Evolutionary conservation across 2,329 filamentous ascomycete species (phyloP).

Genomic region (Cordyceps cicadae): DNA sequence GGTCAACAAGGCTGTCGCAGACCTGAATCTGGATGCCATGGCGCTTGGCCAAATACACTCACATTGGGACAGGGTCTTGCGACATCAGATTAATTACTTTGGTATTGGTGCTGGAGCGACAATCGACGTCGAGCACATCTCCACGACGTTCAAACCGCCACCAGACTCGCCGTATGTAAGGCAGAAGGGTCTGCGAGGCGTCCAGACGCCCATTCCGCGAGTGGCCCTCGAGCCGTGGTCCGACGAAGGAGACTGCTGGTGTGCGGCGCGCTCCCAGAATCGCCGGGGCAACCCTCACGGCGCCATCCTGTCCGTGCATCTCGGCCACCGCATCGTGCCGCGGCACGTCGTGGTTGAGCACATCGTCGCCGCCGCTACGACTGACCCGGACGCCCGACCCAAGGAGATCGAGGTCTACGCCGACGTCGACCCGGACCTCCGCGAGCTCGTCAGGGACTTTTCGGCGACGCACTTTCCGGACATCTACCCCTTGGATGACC

Average conservation of each 20-base stretch:
- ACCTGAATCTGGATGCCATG: constrained; percentile 39
- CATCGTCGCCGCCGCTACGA: constrained; percentile 52
- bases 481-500: constrained; percentile 5
- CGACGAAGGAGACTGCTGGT: constrained; percentile 84
- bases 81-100: constrained; percentile 65
- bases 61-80: constrained; percentile 36
- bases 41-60: constrained; percentile 38
- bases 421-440: constrained; percentile 38
- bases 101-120: constrained; percentile 55
- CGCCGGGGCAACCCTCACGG: constrained; percentile 39
- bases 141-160: constrained; percentile 41
- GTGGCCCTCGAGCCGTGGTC: constrained; percentile 61
- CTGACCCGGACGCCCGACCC: constrained; percentile 55
- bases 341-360: constrained; percentile 67
- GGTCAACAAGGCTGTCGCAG: constrained; percentile 35
- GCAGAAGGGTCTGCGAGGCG: constrained; percentile 17
- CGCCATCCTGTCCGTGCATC: constrained; percentile 57
- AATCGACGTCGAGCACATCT: constrained; percentile 53
- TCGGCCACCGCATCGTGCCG: constrained; percentile 52
- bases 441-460: constrained; percentile 35
- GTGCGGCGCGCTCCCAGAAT: constrained; percentile 44
- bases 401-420: constrained; percentile 63
- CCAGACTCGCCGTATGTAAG: constrained; percentile 10
- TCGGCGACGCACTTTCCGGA: constrained; percentile 33
- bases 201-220: constrained; percentile 26